These are phyloP conservation scores for Nymphaea thermarum DNA, from an alignment of 164 flowering plant genomes.

Conservation along the genomic window DNA sequence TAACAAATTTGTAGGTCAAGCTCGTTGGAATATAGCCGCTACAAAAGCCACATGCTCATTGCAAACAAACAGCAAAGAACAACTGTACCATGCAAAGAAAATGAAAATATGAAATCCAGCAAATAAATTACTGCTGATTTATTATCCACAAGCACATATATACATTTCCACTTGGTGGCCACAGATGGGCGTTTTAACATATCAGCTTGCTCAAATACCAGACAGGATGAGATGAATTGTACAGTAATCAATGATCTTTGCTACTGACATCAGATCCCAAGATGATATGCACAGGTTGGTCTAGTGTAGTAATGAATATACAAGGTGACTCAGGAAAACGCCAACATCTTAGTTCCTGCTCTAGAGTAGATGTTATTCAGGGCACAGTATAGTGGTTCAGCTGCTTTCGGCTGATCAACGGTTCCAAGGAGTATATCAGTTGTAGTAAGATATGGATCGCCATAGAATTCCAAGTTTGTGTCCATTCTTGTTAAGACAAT, in stretches of 20 bases:
- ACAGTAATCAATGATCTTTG: not conserved
- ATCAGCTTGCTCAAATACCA: not conserved
- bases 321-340: not conserved
- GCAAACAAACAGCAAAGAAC: not conserved
- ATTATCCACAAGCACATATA: not conserved
- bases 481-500: conserved; percentile 81
- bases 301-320: too few species aligned
- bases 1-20: too few species aligned
- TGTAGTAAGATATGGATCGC: conserved; percentile 85
- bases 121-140: not conserved
- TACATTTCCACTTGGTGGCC: not conserved
- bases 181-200: not conserved
- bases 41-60: too few species aligned
- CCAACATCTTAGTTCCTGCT: conserved; percentile 3
- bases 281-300: not conserved
- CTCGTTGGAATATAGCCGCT: not conserved
- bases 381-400: conserved; percentile 65
- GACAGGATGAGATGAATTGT: not conserved
- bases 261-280: not conserved
- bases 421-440: conserved; percentile 81
- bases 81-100: not conserved
- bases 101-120: not conserved
- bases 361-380: conserved; percentile 43
- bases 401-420: conserved; percentile 81
- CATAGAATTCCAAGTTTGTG: conserved; percentile 74